phyloP scores from a whole-genome alignment of 169 alveolate genomes.

The Perkinsus chesapeaki region DNA sequence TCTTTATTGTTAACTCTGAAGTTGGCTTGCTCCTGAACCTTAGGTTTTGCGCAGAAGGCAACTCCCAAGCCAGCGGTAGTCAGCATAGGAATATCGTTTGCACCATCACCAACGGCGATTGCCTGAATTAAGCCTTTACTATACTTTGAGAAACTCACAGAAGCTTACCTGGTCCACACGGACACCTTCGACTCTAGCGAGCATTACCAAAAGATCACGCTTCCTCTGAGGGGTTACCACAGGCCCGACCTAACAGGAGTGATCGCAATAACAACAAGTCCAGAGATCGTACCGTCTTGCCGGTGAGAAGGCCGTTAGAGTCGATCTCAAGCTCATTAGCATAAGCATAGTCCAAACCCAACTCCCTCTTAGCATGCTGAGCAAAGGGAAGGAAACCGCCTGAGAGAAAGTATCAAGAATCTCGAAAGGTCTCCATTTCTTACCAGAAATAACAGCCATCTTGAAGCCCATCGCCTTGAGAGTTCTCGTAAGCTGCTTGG shows the following conservation, averaged over 20 bases:
- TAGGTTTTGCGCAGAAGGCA: not conserved
- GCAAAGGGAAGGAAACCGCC: constrained; percentile 2
- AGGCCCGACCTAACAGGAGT: not conserved
- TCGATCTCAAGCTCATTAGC: not conserved
- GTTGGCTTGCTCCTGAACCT: not conserved
- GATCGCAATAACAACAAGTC: not conserved
- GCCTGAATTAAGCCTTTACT: not conserved
- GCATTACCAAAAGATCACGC: not conserved
- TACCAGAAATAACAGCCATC: not conserved
- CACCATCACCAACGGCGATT: not conserved
- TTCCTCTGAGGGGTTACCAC: not conserved
- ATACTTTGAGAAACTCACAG: not conserved
- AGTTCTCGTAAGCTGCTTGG: not conserved
- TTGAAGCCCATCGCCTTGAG: not conserved
- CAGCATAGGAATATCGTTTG: not conserved
- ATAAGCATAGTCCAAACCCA: not conserved
- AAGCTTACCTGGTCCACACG: not conserved
- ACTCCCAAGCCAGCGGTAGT: not conserved
- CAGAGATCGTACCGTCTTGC: not conserved
- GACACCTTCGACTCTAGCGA: not conserved
- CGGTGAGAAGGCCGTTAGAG: not conserved
- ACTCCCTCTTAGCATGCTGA: not conserved
- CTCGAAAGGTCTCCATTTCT: not conserved
- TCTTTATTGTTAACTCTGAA: not conserved
- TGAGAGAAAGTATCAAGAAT: not conserved